Evolutionary conservation across 768 basidiomycete species (phyloP).

Genomic region (Clathrus columnatus): DNA sequence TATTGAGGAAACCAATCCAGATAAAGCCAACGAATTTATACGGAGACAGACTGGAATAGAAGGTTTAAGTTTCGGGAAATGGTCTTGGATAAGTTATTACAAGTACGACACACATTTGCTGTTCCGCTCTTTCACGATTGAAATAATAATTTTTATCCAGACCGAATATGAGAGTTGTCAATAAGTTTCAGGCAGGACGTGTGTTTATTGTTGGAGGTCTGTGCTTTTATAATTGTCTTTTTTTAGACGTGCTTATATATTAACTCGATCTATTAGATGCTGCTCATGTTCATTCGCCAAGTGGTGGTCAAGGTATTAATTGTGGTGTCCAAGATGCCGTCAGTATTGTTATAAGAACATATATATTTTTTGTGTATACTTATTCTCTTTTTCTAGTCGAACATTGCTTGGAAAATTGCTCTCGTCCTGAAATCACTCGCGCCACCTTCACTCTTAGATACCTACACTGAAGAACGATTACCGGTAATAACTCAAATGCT

Average conservation of each 20-base stretch:
- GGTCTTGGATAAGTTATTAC: background rate
- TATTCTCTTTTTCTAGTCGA: constrained; percentile 22
- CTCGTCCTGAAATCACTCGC: constrained; percentile 32
- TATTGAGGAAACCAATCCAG: background rate
- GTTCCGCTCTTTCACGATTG: background rate
- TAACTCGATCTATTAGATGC: background rate
- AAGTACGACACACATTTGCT: background rate
- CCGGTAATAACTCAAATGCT: constrained; percentile 40
- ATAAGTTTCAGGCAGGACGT: constrained; percentile 18
- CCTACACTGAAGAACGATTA: constrained; percentile 37
- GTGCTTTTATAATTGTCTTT: background rate
- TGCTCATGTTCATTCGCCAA: constrained; percentile 1
- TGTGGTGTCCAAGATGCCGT: constrained; percentile 32
- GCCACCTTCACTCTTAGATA: constrained; percentile 27
- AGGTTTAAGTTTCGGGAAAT: constrained; percentile 2
- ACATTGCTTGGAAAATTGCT: constrained; percentile 39
- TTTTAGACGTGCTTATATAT: background rate
- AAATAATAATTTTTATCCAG: constrained; percentile 5
- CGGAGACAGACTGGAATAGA: constrained; percentile 5
- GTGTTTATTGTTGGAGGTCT: constrained; percentile 21
- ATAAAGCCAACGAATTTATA: constrained; percentile 5
- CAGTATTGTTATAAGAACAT: constrained; percentile 13
- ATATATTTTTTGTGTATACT: background rate
- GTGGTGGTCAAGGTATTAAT: constrained; percentile 24
- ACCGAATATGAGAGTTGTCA: constrained; percentile 23